phyloP scores from a whole-genome alignment of 2,329 filamentous ascomycete genomes.

The Sporothrix inflata region DNA sequence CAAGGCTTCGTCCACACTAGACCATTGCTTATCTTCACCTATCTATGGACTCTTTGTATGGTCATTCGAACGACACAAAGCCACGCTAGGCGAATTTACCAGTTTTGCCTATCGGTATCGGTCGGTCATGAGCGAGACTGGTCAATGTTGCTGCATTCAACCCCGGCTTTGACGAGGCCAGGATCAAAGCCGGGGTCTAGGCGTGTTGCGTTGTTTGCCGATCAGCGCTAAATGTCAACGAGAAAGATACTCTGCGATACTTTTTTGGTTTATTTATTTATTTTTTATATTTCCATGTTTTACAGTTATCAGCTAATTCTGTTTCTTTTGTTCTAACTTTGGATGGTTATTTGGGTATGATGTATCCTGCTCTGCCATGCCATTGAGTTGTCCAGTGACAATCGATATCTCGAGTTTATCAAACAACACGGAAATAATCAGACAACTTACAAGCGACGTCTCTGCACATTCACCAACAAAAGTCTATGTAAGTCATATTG shows the following conservation, averaged over 20 bases:
- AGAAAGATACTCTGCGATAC: no score
- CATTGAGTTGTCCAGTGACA: no score
- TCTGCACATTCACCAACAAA: no score
- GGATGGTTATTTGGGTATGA: no score
- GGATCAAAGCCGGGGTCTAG: not conserved
- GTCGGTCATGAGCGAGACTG: not conserved
- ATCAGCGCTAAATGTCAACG: not conserved
- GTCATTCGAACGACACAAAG: not conserved
- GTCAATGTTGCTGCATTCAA: not conserved
- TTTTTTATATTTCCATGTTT: not conserved
- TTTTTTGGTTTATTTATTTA: not conserved
- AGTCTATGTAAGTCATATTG: no score
- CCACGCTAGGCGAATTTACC: slow-evolving; percentile 1
- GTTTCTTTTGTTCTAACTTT: not conserved
- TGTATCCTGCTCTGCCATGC: no score
- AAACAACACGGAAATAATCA: no score
- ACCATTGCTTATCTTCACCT: not conserved
- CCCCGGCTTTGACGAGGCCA: not conserved
- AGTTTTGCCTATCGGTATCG: slow-evolving; percentile 12
- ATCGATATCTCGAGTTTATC: no score
- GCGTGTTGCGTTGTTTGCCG: not conserved
- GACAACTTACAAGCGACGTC: no score
- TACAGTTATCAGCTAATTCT: not conserved
- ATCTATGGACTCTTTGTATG: not conserved
- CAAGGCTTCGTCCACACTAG: not conserved